Evolutionary conservation across 1,139 yeast genomes (phyloP), one percentile per base, ranked within the genome.

Genomic region (Kodamaea derodonti): DNA sequence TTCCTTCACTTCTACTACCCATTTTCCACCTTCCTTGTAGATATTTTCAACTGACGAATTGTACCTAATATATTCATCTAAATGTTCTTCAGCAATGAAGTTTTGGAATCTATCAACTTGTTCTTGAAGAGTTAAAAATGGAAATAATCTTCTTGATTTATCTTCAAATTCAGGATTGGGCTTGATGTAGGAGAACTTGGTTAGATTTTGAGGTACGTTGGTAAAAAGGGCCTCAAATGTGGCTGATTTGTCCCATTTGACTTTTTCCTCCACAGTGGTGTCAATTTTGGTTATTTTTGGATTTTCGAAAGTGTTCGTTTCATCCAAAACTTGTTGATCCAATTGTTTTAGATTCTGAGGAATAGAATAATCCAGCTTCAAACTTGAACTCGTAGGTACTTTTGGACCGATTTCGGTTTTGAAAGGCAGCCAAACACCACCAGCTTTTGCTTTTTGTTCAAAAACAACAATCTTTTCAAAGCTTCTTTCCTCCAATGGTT

Each of bases 131-230:
- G 73, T 56, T 46, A 68, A 49, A 39, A 75, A 64, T 6, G 75
- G 74, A 39, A 60, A 58, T 14, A 68, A 56, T n/a, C 28, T 31
- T 38, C 60, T 45, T 9, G 42, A 28, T 27, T 46, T 46, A 38
- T 62, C 60, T 14, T 42, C 35, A 36, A 51, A 63, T 39, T 59
- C 48, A 4, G 45, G 47, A 27, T 60, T 62, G 31, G 58, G 47
- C 8, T 60, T 58, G 40, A 60, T 47, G 26, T 65, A 62, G 6
- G 75, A 65, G 40, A 65, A 72, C 32, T 74, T 51, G 37, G 72
- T 60, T 38, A 69, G 62, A 29, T 67, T 43, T 16, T 62, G 42
- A 2, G 78, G 74, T 25, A 73, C 66, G 40, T 73, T 73, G 23
- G 77, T 69, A 49, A 62, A 72, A 16, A 73, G 52, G 22, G 35